phyloP scores from a whole-genome alignment of 2,329 filamentous ascomycete genomes.

The Corynespora cassiicola region DNA sequence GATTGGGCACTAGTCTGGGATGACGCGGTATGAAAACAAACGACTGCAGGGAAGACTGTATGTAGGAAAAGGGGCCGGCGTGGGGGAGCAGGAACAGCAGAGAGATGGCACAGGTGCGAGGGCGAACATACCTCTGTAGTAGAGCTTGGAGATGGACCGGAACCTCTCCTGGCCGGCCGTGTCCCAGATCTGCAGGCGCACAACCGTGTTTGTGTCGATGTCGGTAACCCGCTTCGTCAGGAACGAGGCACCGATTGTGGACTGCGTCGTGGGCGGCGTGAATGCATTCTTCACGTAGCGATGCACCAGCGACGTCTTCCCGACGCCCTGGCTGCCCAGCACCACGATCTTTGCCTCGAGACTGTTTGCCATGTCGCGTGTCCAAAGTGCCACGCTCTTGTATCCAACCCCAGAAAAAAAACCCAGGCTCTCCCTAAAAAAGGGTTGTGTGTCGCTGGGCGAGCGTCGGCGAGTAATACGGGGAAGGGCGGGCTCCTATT shows the following conservation, averaged over 20 bases:
- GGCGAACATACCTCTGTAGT: constrained; percentile 71
- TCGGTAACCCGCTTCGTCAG: constrained; percentile 74
- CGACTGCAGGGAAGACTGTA: constrained; percentile 7
- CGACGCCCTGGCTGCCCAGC: constrained; percentile 79
- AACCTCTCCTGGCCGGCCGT: constrained; percentile 96
- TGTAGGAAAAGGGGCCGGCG: constrained; percentile 10
- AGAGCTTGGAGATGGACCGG: constrained; percentile 89
- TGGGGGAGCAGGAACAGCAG: neutral
- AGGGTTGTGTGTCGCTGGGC: too few relatives aligned
- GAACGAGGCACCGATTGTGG: constrained; percentile 59
- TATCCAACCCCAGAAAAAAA: too few relatives aligned
- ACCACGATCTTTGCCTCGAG: constrained; percentile 84
- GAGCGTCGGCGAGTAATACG: constrained; percentile 11
- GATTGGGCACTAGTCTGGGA: constrained; percentile 13
- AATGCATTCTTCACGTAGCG: constrained; percentile 77
- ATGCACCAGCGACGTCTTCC: constrained; percentile 79
- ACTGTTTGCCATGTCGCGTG: constrained; percentile 51
- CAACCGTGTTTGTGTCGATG: constrained; percentile 81
- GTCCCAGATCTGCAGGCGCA: constrained; percentile 96
- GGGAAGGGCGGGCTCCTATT: constrained; percentile 4
- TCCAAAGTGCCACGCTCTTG: too few relatives aligned
- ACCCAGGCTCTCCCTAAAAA: too few relatives aligned
- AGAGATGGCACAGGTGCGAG: constrained; percentile 1
- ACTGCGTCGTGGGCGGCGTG: constrained; percentile 61
- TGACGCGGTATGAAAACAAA: constrained; percentile 5